Base-by-base conservation (phyloP, 257 asterid species). In the Mitragyna speciosa region DNA sequence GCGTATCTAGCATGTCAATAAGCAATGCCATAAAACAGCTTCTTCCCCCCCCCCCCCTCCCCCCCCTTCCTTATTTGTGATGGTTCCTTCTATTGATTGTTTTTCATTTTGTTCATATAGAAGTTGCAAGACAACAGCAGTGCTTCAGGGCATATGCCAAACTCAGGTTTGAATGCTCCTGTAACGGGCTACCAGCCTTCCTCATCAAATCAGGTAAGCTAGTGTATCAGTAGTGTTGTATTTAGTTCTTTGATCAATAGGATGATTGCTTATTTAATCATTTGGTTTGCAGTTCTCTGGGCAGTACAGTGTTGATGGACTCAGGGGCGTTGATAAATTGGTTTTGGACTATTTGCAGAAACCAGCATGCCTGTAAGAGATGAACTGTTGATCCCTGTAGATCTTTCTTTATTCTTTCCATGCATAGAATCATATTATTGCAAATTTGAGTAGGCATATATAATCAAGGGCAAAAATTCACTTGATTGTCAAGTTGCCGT, bases 281-380 rank as follows among this genome's bases (percentile, higher is more conserved):
- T 73, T 83, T 58, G 22, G 26, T 80, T 69, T 83, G 65, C 88
- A 94, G 98, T 73, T 83, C 76, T 70, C 94, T 80, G 95, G 86
- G 51, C 92, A 89, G 72, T 72, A 80, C 73, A 47, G 69, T 75
- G 63, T 51, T 85, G 92, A 85, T 17, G 95, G 87, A 79, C 75
- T 87, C 70, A 78, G 73, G 81, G 94, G 91, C 81, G 20, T 80
- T 26, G 88, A 83, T 36, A 82, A 84, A 76, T 76, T 81, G 74
- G 83, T 95, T 74, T 76, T 88, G 74, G 84, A 88, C 76, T 93
- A 83, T 82, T 84, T 95, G 88, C 92, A 84, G 84, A 93, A 85
- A 86, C 97, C 97, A 2, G 70, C 83, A 15, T 78, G 82, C 90
- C 81, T 89, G 98, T 94, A 89, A 88, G 98, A 87, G 73, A 54